phyloP scores from a whole-genome alignment of 805 yeast genomes.

The Pichia nanzhaoensis region DNA sequence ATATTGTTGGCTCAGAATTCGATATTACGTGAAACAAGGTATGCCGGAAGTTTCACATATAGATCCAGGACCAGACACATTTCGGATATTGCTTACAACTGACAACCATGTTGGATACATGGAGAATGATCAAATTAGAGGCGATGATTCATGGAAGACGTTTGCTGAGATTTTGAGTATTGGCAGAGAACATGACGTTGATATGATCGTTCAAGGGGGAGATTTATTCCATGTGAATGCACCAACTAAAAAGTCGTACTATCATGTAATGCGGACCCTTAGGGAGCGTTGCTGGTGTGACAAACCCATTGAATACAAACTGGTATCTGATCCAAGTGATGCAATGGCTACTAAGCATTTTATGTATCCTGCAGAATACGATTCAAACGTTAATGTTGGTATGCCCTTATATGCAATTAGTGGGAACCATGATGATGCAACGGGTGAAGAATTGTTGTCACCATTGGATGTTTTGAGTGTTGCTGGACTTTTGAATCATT shows the following conservation, averaged over 20 bases:
- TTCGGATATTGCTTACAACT: constrained; percentile 76
- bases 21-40: neutral
- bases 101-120: constrained; percentile 95
- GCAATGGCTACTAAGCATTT: constrained; percentile 55
- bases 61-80: constrained; percentile 55
- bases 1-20: no score
- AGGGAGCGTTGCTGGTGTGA: constrained; percentile 75
- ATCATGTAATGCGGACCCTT: constrained; percentile 68
- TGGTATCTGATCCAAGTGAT: constrained; percentile 69
- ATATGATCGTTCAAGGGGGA: constrained; percentile 87
- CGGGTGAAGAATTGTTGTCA: constrained; percentile 74
- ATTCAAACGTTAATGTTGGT: constrained; percentile 81
- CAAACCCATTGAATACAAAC: constrained; percentile 76
- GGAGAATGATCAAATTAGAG: constrained; percentile 84
- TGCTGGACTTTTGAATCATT: constrained; percentile 80
- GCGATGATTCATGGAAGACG: constrained; percentile 83
- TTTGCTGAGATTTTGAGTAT: constrained; percentile 75
- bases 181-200: constrained; percentile 68
- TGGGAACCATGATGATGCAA: constrained; percentile 96
- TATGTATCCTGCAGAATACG: constrained; percentile 77
- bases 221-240: constrained; percentile 88
- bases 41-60: constrained; percentile 38
- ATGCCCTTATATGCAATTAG: constrained; percentile 88
- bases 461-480: constrained; percentile 83
- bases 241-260: constrained; percentile 81